Base-by-base conservation (phyloP, 495 filamentous ascomycete species). In the Pseudomonodictys pantanalensis region DNA sequence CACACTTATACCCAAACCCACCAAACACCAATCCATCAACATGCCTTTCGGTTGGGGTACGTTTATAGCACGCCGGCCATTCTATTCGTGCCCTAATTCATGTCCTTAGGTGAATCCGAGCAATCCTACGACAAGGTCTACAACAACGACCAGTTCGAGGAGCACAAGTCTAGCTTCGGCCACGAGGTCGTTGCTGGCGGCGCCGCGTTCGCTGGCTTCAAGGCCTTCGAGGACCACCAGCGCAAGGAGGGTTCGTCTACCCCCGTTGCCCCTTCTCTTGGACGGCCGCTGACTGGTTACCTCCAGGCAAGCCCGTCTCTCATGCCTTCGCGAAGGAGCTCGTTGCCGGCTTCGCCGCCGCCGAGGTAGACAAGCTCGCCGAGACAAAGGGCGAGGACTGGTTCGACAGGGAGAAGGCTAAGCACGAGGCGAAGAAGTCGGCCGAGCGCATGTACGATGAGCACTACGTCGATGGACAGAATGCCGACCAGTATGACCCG, bases 321-420 rank as follows among this genome's bases (percentile, higher is more conserved):
- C 89, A 92, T 76, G 76, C 74, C 33, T 84, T 89, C 68, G 89
- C 89, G 72, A 92, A 92, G 78, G 89, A 91, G 73, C 68, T 85
- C 32, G 76, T 92, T 18, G 85, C 79, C 42, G 88, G 83, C 61
- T 68, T 90, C 45, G 87, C 84, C 45, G 88, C 83, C 38, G 83
- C 80, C 55, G 86, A 92, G 73, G 79, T 90, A 56, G 89, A 95
- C 78, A 89, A 85, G 75, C 77, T 92, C 29, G 77, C 81, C 68
- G 87, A 92, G 81, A 88, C 83, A 68, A 90, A 89, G 80, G 87
- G 87, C 25, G 77, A 86, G 60, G 84, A 90, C 71, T 80, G 76
- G 66, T 70, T 83, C 56, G 88, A 92, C 74, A 75, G 77, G 42
- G 79, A 88, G 76, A 73, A 77, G 67, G 84, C 86, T 49, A 84